These are phyloP conservation scores for Saccharomyces paradoxus DNA, from an alignment of 805 yeast species.

Conservation along the genomic window DNA sequence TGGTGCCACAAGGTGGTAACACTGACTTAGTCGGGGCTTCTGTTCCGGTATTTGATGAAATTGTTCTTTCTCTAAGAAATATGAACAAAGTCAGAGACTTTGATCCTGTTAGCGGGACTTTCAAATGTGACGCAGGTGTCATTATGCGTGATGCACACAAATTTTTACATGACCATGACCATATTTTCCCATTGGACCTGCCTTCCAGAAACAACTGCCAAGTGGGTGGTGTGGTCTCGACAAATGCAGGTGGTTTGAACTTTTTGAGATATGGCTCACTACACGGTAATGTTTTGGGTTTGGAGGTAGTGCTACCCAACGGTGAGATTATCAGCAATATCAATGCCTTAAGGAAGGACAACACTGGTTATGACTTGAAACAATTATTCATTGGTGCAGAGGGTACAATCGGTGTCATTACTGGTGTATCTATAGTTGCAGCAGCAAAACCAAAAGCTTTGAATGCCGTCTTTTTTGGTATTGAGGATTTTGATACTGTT, in stretches of 20 bases:
- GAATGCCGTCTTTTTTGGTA: slow-evolving; percentile 76
- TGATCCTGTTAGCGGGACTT: slow-evolving; percentile 66
- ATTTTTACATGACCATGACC: slow-evolving; percentile 62
- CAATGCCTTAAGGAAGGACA: slow-evolving; percentile 77
- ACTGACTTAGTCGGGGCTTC: slow-evolving; percentile 90
- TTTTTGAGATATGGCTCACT: slow-evolving; percentile 75
- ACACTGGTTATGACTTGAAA: slow-evolving; percentile 82
- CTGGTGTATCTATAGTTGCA: slow-evolving; percentile 76
- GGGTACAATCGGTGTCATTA: slow-evolving; percentile 77
- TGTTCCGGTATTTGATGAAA: slow-evolving; percentile 78
- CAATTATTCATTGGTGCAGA: slow-evolving; percentile 84
- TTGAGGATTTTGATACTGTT: slow-evolving; percentile 65
- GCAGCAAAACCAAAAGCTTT: slow-evolving; percentile 74
- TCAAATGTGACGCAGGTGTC: slow-evolving; percentile 79
- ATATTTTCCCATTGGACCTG: slow-evolving; percentile 78
- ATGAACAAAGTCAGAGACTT: slow-evolving; percentile 70
- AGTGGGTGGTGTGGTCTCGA: slow-evolving; percentile 82
- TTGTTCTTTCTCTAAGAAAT: slow-evolving; percentile 53
- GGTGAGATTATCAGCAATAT: slow-evolving; percentile 70
- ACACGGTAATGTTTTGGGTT: slow-evolving; percentile 78
- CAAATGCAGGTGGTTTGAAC: slow-evolving; percentile 86
- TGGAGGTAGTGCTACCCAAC: slow-evolving; percentile 77
- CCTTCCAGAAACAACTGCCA: slow-evolving; percentile 93
- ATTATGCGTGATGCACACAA: slow-evolving; percentile 73
- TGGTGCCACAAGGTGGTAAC: slow-evolving; percentile 91